Percentiles rank a stretch among this genome's conserved stretches.
These are phyloP conservation scores for Bipolaris victoriae DNA, from an alignment of 2,329 filamentous ascomycete genomes.

Conservation along the genomic window DNA sequence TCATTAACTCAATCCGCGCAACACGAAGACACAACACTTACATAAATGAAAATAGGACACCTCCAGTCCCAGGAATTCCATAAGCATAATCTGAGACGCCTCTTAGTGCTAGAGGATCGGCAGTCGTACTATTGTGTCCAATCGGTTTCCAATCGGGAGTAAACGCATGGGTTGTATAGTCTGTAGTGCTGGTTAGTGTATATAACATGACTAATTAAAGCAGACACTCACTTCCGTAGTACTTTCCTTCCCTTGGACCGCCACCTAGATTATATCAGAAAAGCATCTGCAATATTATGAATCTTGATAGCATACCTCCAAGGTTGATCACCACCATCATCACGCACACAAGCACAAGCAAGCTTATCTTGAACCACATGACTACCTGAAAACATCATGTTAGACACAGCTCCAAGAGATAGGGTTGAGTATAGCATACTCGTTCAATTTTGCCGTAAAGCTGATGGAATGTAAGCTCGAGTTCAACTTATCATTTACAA, in stretches of 20 bases:
- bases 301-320: conserved; percentile 22
- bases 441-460: conserved; percentile 42
- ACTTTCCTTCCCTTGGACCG: conserved; percentile 18
- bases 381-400: conserved; percentile 22
- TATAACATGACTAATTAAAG: background rate
- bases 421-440: conserved; percentile 3
- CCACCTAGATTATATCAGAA: conserved; percentile 9
- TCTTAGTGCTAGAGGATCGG: conserved; percentile 4
- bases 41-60: conserved; percentile 39
- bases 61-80: conserved; percentile 32
- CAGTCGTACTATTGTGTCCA: conserved; percentile 22
- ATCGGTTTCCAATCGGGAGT: conserved; percentile 33
- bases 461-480: conserved; percentile 16
- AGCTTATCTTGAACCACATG: conserved; percentile 40
- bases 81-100: conserved; percentile 24
- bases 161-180: conserved; percentile 31
- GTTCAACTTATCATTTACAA: background rate
- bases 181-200: conserved; percentile 2
- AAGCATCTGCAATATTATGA: conserved; percentile 3
- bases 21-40: conserved; percentile 12
- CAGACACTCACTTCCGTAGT: conserved; percentile 17
- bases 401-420: background rate
- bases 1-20: background rate
- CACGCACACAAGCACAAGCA: conserved; percentile 35
- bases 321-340: conserved; percentile 37